phyloP scores from a whole-genome alignment of 2,329 filamentous ascomycete species.

The Huntiella abstrusa region DNA sequence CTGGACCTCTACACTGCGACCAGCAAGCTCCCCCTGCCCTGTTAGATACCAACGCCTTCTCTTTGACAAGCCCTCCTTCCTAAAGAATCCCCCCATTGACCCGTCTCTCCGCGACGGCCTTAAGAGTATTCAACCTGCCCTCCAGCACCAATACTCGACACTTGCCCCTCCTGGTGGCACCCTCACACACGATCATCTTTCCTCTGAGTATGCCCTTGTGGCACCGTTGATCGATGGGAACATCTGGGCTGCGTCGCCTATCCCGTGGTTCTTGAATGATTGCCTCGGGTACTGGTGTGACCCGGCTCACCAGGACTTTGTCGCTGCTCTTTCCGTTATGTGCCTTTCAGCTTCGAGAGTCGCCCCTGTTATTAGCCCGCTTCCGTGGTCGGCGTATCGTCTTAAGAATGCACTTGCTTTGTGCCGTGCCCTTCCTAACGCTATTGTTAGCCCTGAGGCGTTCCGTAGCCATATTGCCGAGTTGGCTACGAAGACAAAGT shows the following conservation, averaged over 20 bases:
- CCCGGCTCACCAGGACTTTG: constrained; percentile 10
- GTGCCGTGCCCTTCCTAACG: constrained; percentile 32
- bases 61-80: constrained; percentile 13
- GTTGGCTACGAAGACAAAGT: constrained; percentile 8
- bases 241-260: constrained; percentile 11
- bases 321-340: constrained; percentile 24
- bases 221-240: constrained; percentile 18
- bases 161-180: background rate
- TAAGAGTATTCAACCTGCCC: constrained; percentile 2
- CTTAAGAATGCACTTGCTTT: constrained; percentile 32
- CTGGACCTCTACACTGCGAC: constrained; percentile 36
- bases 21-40: constrained; percentile 19
- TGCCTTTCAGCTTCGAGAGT: constrained; percentile 29
- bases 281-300: constrained; percentile 11
- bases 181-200: constrained; percentile 15
- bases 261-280: constrained; percentile 11
- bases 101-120: constrained; percentile 7
- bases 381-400: constrained; percentile 31
- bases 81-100: constrained; percentile 8
- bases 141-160: constrained; percentile 4
- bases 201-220: constrained; percentile 21
- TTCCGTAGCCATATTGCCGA: constrained; percentile 1
- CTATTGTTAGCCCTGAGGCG: constrained; percentile 21
- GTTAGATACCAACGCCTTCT: constrained; percentile 26
- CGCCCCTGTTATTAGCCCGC: constrained; percentile 30